Conservation (phyloP, 2,329 filamentous ascomycete genomes). For the Ophiostoma piceae region DNA sequence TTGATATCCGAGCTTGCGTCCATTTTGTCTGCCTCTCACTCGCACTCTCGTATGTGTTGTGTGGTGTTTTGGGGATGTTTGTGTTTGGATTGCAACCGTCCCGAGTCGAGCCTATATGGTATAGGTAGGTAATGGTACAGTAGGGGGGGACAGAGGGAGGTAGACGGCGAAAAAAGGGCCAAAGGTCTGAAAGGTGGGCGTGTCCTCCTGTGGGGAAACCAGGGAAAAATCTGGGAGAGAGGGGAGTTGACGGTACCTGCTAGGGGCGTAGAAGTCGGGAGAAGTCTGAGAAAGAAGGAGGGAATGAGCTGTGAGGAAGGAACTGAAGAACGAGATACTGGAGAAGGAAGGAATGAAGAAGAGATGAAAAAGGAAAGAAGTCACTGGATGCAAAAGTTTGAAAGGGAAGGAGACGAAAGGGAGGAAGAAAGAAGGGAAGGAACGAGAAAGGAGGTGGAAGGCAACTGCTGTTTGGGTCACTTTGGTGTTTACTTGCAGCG, state of each 20-base stretch:
- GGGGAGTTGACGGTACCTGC: slow-evolving; percentile 8
- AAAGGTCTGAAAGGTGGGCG: slow-evolving; percentile 19
- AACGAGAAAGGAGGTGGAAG: slow-evolving; percentile 14
- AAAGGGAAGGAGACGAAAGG: slow-evolving; percentile 10
- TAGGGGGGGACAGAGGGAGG: not conserved
- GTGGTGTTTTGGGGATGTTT: slow-evolving; percentile 17
- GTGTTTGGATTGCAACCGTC: slow-evolving; percentile 19
- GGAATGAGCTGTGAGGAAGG: not conserved
- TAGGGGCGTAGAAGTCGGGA: not conserved
- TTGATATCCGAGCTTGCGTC: slow-evolving; percentile 85
- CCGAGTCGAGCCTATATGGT: slow-evolving; percentile 16
- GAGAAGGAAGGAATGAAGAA: not conserved
- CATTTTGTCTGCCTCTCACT: slow-evolving; percentile 44
- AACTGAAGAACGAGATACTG: not conserved
- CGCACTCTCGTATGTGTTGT: not conserved
- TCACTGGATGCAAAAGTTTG: not conserved
- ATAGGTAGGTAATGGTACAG: not conserved
- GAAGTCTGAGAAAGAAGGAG: slow-evolving; percentile 2
- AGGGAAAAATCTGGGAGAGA: slow-evolving; percentile 11
- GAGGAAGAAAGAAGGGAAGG: not conserved
- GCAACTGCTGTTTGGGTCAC: not conserved
- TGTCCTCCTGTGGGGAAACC: slow-evolving; percentile 21
- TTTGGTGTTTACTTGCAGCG: not conserved
- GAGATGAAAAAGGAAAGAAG: not conserved
- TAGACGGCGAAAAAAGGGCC: slow-evolving; percentile 19